phyloP scores from a whole-genome alignment of 805 yeast species.

The Schwanniomyces polymorphus region DNA sequence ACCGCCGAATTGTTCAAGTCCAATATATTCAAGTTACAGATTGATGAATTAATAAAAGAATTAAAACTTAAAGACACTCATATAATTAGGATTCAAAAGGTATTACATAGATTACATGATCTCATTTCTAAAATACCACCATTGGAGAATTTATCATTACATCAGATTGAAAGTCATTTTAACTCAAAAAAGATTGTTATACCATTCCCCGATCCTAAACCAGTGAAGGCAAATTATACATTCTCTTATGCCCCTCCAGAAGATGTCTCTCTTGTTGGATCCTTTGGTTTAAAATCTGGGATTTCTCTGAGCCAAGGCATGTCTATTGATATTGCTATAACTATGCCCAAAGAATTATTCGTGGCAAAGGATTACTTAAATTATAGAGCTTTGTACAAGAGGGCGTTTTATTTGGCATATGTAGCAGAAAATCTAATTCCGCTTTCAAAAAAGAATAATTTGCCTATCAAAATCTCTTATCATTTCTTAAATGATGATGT shows the following conservation, averaged over 20 bases:
- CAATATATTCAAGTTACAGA: conserved; percentile 91
- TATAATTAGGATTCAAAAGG: conserved; percentile 66
- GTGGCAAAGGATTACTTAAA: conserved; percentile 88
- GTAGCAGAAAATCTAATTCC: conserved; percentile 64
- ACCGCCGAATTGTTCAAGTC: conserved; percentile 94
- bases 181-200: conserved; percentile 54
- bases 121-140: conserved; percentile 65
- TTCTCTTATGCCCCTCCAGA: conserved; percentile 71
- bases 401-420: conserved; percentile 83
- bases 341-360: conserved; percentile 76
- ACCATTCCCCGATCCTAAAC: conserved; percentile 92
- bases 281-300: conserved; percentile 85
- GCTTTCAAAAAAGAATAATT: conserved; percentile 51
- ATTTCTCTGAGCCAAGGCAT: conserved; percentile 62
- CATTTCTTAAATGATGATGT: conserved; percentile 74
- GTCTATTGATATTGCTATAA: conserved; percentile 74
- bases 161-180: conserved; percentile 59
- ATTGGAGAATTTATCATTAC: conserved; percentile 48
- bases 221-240: conserved; percentile 67
- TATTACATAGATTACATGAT: conserved; percentile 71
- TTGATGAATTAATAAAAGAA: conserved; percentile 86
- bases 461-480: conserved; percentile 63
- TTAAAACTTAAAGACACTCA: conserved; percentile 71
- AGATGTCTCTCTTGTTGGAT: conserved; percentile 78
- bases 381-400: conserved; percentile 85